Evolutionary conservation across 2,329 filamentous ascomycete species (phyloP), one percentile per base, ranked within the genome.

Genomic region (Herpotrichia juniperi): DNA sequence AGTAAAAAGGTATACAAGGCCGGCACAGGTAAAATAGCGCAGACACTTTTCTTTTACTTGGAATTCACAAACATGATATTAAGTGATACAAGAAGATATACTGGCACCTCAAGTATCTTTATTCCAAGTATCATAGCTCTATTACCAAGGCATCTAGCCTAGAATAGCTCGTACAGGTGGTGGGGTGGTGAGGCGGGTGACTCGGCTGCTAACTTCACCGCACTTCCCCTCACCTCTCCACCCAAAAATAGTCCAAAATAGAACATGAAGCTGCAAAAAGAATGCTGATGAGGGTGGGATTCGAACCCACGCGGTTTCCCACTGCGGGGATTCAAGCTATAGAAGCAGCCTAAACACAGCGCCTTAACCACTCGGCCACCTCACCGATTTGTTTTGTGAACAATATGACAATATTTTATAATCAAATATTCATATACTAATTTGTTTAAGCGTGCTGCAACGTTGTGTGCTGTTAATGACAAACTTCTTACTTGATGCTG

Each of bases 281-380:
- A 47, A 51, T 47, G 47, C 34, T 64, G 62, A 63, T 40, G 46
- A 59, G 56, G 54, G 61, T 62, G 62, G 61, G 62, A 61, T 58
- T 63, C 56, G 62, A 62, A 66, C 62, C 63, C 63, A 63, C 63
- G 63, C 57, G 50, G 35, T 43, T 62, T 42, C 48, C 42, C 51
- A 66, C 61, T 66, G 59, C 59, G 63, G 62, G 26, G 28, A 48
- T 56, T 51, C 48, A 46, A 44, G 48, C 51, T 56, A 43, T 45
- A 25, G 42, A n/a, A 51, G 42, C 46, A 58, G 34, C 64, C 64
- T 66, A 67, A 67, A 67, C 64, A 59, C 61, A 66, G 59, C 62
- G 64, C 64, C 64, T 64, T 67, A 67, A 64, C 63, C 63, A 61
- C 63, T 66, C 59, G 61, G 61, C 61, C 61, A 61, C 50, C 53